Conservation (phyloP, 1,284 basidiomycete species). For the Apiotrichum siamense region DNA sequence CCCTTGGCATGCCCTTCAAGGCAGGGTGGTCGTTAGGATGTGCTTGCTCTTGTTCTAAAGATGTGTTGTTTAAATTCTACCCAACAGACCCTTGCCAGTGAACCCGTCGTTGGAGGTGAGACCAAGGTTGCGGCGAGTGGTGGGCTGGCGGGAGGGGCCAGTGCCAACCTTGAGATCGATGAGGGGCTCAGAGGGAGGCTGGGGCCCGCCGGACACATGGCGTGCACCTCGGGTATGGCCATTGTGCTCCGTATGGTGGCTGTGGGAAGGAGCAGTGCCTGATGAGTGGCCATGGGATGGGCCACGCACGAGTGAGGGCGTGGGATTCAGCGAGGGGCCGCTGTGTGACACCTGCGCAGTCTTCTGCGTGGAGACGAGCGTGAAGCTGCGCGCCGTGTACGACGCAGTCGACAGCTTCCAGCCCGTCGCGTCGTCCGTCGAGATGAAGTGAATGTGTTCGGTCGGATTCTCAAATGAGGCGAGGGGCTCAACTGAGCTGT, state of each 20-base stretch:
- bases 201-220: background rate
- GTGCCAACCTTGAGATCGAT: background rate
- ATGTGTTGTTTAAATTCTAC: background rate
- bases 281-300: background rate
- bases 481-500: slow-evolving; percentile 62
- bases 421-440: slow-evolving; percentile 54
- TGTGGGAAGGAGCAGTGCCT: background rate
- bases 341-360: background rate
- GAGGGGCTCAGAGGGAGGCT: background rate
- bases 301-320: background rate
- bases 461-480: slow-evolving; percentile 74
- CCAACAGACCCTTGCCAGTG: slow-evolving; percentile 12
- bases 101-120: slow-evolving; percentile 3
- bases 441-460: slow-evolving; percentile 78
- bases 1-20: no score
- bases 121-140: background rate
- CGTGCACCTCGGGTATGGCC: background rate
- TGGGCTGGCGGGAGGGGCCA: background rate
- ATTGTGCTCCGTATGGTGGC: background rate
- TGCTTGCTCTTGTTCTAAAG: background rate
- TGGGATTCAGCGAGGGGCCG: no score
- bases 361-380: background rate
- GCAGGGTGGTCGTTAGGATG: no score
- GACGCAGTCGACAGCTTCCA: slow-evolving; percentile 35
- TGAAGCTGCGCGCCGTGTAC: slow-evolving; percentile 25